Evolutionary conservation across 2,329 filamentous ascomycete species (phyloP).

Genomic region (Didymella lethalis): DNA sequence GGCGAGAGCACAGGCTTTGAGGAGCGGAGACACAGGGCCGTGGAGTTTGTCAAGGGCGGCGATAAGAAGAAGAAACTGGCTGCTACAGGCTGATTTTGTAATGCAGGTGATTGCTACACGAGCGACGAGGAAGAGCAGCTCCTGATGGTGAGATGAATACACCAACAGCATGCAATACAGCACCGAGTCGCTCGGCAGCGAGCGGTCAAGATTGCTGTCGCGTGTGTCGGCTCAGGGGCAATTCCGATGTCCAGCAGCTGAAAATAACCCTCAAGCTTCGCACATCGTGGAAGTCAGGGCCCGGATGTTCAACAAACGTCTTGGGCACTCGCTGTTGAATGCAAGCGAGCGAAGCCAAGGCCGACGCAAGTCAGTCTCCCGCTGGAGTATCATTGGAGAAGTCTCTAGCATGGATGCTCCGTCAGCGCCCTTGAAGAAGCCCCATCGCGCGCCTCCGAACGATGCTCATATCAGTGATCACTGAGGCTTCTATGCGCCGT

Average conservation of each 20-base stretch:
- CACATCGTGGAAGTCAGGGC: neutral
- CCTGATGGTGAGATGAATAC: neutral
- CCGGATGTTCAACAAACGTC: neutral
- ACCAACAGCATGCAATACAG: neutral
- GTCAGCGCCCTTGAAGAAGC: neutral
- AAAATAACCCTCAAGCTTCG: neutral
- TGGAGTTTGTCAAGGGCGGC: conserved; percentile 58
- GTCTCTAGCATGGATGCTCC: neutral
- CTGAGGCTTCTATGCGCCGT: neutral
- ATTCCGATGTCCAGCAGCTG: neutral
- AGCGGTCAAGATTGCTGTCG: neutral
- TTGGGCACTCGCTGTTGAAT: neutral
- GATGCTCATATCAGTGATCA: neutral
- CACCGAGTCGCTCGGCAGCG: neutral
- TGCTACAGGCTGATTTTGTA: conserved; percentile 10
- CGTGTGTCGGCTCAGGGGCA: neutral
- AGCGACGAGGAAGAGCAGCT: neutral
- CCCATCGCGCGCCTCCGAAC: neutral
- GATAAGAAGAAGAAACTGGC: conserved; percentile 18
- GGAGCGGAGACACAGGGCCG: conserved; percentile 72
- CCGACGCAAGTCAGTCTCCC: neutral
- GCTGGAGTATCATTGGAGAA: neutral
- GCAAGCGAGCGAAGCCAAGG: neutral
- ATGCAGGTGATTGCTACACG: neutral
- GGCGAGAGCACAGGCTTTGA: conserved; percentile 74